These are phyloP conservation scores for Aspergillus asperescens DNA, from an alignment of 495 filamentous ascomycete species.

Conservation along the genomic window DNA sequence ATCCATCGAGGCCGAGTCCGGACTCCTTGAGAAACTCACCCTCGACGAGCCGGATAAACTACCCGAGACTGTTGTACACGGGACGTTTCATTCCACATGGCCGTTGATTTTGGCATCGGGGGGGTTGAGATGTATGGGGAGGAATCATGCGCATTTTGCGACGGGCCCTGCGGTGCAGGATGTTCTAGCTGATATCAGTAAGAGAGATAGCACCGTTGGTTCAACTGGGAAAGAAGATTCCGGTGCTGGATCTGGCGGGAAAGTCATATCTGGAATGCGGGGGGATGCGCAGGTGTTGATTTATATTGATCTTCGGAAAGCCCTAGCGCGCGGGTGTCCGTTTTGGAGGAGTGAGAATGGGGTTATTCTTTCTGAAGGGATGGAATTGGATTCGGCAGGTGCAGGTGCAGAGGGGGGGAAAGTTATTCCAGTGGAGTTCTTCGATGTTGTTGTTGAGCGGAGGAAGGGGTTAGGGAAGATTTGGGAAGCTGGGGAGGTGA, in stretches of 20 bases:
- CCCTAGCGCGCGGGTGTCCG: slow-evolving; percentile 58
- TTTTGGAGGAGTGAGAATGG: slow-evolving; percentile 90
- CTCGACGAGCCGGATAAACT: slow-evolving; percentile 45
- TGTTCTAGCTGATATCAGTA: slow-evolving; percentile 18
- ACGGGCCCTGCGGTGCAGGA: slow-evolving; percentile 53
- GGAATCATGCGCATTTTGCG: slow-evolving; percentile 86
- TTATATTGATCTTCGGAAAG: slow-evolving; percentile 67
- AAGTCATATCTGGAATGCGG: slow-evolving; percentile 83
- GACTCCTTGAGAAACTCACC: slow-evolving; percentile 58
- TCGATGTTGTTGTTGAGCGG: slow-evolving; percentile 52
- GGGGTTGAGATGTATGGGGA: slow-evolving; percentile 70
- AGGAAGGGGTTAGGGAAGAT: slow-evolving; percentile 54
- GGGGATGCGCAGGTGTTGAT: slow-evolving; percentile 71
- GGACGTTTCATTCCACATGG: slow-evolving; percentile 78
- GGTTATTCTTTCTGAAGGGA: slow-evolving; percentile 53
- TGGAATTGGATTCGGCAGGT: slow-evolving; percentile 19
- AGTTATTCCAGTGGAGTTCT: slow-evolving; percentile 39
- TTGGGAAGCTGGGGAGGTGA: slow-evolving; percentile 58
- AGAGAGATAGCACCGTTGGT: slow-evolving; percentile 14
- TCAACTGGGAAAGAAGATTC: slow-evolving; percentile 7
- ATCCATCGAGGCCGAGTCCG: slow-evolving; percentile 57
- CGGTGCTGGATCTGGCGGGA: not conserved
- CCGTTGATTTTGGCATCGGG: slow-evolving; percentile 63
- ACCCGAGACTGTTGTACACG: slow-evolving; percentile 70
- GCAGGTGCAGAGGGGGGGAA: slow-evolving; percentile 18